Evolutionary conservation across 257 asterid species (phyloP).

Genomic region (Ballota nigra): DNA sequence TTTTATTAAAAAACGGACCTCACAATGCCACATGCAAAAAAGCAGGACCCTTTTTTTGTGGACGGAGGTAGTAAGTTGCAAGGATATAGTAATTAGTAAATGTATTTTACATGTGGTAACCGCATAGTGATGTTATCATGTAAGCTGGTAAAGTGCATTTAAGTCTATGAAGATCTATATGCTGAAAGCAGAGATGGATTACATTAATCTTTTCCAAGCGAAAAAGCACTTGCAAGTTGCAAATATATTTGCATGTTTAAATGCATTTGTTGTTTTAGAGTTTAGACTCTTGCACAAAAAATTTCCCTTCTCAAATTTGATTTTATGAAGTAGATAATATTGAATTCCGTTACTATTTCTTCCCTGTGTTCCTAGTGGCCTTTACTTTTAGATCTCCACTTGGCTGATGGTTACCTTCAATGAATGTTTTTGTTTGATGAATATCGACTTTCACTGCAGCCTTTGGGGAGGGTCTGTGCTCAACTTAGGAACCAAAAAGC

Average conservation of each 20-base stretch:
- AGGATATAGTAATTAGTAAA: background rate
- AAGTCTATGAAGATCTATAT: background rate
- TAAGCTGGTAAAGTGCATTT: background rate
- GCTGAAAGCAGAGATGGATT: background rate
- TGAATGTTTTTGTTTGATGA: background rate
- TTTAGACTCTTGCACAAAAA: background rate
- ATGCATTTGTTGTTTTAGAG: background rate
- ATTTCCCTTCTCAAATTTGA: background rate
- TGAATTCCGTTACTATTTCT: background rate
- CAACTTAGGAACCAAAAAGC: conserved; percentile 94
- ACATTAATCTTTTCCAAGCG: background rate
- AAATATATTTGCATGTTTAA: background rate
- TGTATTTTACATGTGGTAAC: background rate
- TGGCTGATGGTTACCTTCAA: background rate
- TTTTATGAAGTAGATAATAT: background rate
- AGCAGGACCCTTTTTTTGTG: no score
- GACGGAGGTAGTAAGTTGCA: background rate
- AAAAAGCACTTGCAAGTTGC: conserved; percentile 7
- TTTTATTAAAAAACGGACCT: no score
- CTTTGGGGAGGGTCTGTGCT: conserved; percentile 99
- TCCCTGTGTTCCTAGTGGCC: background rate
- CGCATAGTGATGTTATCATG: background rate
- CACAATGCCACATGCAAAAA: no score
- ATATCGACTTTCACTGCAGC: conserved; percentile 37
- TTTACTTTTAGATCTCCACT: background rate